Evolutionary conservation across 257 asterid species (phyloP).

Genomic region (Misopates orontium): DNA sequence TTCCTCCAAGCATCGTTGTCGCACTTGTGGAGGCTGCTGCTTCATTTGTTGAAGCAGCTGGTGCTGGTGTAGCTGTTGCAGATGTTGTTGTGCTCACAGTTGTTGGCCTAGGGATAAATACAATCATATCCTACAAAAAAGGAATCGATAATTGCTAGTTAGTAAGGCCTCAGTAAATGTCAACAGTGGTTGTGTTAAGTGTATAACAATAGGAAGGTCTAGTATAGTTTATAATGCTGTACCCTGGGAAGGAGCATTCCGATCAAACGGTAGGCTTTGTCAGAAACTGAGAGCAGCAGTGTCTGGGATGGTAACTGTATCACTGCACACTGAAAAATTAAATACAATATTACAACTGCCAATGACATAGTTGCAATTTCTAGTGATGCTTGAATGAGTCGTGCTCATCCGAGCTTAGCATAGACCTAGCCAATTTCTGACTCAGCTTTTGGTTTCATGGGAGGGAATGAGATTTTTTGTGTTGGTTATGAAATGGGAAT

Average conservation of each 20-base stretch:
- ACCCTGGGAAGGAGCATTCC: slow-evolving; percentile 98
- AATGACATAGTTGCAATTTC: no score
- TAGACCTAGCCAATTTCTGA: no score
- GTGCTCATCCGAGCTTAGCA: no score
- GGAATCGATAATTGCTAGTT: background rate
- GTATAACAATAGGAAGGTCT: background rate
- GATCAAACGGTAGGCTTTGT: slow-evolving; percentile 74
- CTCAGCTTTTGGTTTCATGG: no score
- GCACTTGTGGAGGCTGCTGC: slow-evolving; percentile 31
- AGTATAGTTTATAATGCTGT: slow-evolving; percentile 7
- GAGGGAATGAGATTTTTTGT: no score
- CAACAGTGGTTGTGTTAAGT: no score
- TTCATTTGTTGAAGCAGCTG: no score
- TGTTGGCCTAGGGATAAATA: slow-evolving; percentile 57
- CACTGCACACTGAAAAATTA: slow-evolving; percentile 72
- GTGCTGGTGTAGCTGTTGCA: no score
- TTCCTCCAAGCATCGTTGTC: slow-evolving; percentile 57
- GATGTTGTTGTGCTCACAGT: slow-evolving; percentile 36
- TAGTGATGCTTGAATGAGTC: no score
- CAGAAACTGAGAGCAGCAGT: slow-evolving; percentile 75
- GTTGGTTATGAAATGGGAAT: background rate
- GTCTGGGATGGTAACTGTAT: slow-evolving; percentile 92
- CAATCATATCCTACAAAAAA: slow-evolving; percentile 75
- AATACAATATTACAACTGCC: no score
- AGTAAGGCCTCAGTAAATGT: no score